Percentiles rank a stretch among this genome's conserved stretches.
Conservation (phyloP, 2,329 filamentous ascomycete species). For the Neocatenulostroma microsporum region DNA sequence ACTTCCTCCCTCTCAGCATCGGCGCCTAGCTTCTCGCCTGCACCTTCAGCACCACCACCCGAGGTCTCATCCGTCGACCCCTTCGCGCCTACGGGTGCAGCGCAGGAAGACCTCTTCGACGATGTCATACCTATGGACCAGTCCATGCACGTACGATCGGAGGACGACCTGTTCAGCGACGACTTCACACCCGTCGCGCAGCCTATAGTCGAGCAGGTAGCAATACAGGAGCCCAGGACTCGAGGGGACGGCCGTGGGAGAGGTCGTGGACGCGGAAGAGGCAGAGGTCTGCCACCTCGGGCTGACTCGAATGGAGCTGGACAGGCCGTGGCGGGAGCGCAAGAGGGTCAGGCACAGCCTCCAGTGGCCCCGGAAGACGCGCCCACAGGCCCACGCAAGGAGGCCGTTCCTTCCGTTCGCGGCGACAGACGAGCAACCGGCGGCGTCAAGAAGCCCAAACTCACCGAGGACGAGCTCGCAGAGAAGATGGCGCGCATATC, state of each 20-base stretch:
- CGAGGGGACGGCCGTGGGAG: slow-evolving; percentile 15
- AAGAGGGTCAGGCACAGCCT: slow-evolving; percentile 8
- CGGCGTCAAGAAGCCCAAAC: slow-evolving; percentile 44
- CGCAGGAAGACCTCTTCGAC: slow-evolving; percentile 28
- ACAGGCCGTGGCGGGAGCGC: slow-evolving; percentile 9
- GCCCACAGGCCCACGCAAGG: slow-evolving; percentile 14
- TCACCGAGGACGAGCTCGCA: slow-evolving; percentile 57
- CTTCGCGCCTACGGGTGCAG: slow-evolving; percentile 29
- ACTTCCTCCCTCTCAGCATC: slow-evolving; percentile 10
- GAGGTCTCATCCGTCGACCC: slow-evolving; percentile 20
- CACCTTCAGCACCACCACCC: slow-evolving; percentile 7
- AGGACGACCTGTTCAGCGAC: slow-evolving; percentile 46
- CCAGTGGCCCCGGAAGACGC: slow-evolving; percentile 13
- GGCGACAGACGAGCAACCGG: slow-evolving; percentile 30
- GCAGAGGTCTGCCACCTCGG: not conserved
- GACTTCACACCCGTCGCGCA: slow-evolving; percentile 42
- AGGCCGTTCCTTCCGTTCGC: slow-evolving; percentile 22
- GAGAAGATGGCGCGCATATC: slow-evolving; percentile 55
- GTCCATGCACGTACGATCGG: slow-evolving; percentile 43
- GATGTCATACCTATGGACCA: slow-evolving; percentile 33
- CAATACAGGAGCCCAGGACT: slow-evolving; percentile 9
- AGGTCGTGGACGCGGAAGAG: slow-evolving; percentile 15
- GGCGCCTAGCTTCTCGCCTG: slow-evolving; percentile 12
- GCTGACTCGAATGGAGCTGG: not conserved
- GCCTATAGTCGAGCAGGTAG: slow-evolving; percentile 28